Percentiles rank a stretch among this genome's conserved stretches.
These are phyloP conservation scores for Graphiopsis chlorocephala DNA, from an alignment of 2,329 filamentous ascomycete genomes.

Conservation along the genomic window DNA sequence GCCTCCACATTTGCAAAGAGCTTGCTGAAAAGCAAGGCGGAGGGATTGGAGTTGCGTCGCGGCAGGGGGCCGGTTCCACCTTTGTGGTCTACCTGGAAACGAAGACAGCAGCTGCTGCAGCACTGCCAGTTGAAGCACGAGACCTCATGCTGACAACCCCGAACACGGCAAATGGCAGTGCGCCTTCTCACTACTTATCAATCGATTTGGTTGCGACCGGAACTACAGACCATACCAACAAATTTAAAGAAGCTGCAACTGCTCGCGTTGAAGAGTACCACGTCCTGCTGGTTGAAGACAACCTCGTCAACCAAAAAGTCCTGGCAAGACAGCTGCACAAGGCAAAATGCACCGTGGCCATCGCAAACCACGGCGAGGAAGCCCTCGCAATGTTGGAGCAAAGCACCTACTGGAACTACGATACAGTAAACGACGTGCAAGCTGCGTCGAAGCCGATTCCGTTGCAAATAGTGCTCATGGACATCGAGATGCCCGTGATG, in stretches of 20 bases:
- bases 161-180: background rate
- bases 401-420: slow-evolving; percentile 21
- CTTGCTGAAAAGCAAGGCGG: slow-evolving; percentile 69
- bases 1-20: slow-evolving; percentile 65
- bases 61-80: slow-evolving; percentile 58
- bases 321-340: slow-evolving; percentile 40
- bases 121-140: background rate
- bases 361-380: slow-evolving; percentile 41
- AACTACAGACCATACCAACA: too few relatives aligned
- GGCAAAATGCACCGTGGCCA: slow-evolving; percentile 36
- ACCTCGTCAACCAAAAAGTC: slow-evolving; percentile 42
- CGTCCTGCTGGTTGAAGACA: slow-evolving; percentile 36
- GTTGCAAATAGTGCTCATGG: slow-evolving; percentile 63
- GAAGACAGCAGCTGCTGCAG: slow-evolving; percentile 36
- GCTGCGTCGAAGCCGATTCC: slow-evolving; percentile 13
- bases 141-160: background rate
- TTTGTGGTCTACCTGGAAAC: slow-evolving; percentile 62
- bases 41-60: slow-evolving; percentile 62
- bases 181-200: too few relatives aligned
- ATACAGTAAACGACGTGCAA: background rate
- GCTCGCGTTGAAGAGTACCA: background rate
- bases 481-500: slow-evolving; percentile 80
- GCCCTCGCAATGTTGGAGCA: slow-evolving; percentile 35
- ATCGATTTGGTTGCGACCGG: too few relatives aligned
- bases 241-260: background rate